A percentile compares a stretch with the other conserved stretches of the same genome.
phyloP scores from a whole-genome alignment of 2,329 filamentous ascomycete genomes.

The Ophiostoma piceae region DNA sequence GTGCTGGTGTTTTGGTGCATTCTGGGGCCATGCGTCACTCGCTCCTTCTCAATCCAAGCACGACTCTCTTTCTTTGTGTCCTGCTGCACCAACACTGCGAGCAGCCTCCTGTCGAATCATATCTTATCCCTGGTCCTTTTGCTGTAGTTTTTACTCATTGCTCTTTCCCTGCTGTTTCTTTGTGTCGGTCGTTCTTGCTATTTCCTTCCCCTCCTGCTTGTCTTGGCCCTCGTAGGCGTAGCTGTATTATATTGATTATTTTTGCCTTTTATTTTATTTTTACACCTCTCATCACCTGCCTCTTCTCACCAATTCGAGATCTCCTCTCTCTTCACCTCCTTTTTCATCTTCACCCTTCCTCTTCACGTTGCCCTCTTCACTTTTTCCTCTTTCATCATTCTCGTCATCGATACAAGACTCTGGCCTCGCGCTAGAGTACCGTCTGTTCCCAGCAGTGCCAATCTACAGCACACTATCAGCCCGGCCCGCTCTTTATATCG shows the following conservation, averaged over 20 bases:
- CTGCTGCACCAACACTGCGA: neutral
- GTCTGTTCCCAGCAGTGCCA: neutral
- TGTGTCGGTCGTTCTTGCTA: neutral
- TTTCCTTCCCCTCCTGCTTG: neutral
- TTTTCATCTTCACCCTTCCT: neutral
- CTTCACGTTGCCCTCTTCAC: neutral
- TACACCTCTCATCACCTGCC: neutral
- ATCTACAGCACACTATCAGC: slow-evolving; percentile 6
- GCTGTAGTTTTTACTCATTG: neutral
- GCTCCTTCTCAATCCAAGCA: slow-evolving; percentile 8
- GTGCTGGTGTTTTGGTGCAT: neutral
- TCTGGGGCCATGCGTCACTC: slow-evolving; percentile 4
- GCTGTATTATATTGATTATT: neutral
- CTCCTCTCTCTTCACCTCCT: neutral
- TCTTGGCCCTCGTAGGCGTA: neutral
- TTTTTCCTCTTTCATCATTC: neutral
- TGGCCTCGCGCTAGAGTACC: neutral
- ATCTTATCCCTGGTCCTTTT: neutral
- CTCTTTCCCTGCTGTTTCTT: neutral
- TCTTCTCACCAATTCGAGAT: neutral
- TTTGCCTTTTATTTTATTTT: neutral
- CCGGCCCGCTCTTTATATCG: slow-evolving; percentile 8
- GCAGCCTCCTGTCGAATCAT: neutral
- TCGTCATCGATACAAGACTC: neutral
- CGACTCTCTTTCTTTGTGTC: neutral